These are phyloP conservation scores for Syzygium grande DNA, from an alignment of 345 rosid species.

Conservation along the genomic window DNA sequence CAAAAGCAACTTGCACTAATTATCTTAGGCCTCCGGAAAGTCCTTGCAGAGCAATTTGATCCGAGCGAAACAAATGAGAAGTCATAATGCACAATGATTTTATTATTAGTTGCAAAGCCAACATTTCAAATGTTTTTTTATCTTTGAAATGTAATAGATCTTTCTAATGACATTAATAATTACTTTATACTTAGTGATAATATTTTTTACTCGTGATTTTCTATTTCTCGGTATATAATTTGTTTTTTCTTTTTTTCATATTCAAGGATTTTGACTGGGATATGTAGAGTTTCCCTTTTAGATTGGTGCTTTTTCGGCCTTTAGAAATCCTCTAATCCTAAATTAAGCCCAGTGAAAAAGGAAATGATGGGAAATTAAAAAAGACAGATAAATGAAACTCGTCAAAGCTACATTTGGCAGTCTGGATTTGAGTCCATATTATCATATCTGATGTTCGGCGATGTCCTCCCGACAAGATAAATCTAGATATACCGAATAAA, in stretches of 20 bases:
- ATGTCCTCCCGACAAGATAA: background rate
- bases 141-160: background rate
- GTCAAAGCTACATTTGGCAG: background rate
- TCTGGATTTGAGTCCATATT: background rate
- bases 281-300: background rate
- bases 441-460: fast-evolving
- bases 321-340: background rate
- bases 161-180: background rate
- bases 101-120: background rate
- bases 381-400: background rate
- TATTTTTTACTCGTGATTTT: too few relatives aligned
- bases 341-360: background rate
- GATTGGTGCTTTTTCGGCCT: background rate
- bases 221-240: background rate
- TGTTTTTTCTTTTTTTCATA: background rate
- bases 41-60: background rate
- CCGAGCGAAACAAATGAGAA: background rate
- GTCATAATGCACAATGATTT: background rate
- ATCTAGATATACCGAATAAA: fast-evolving
- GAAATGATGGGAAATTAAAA: background rate
- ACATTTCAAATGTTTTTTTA: too few relatives aligned
- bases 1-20: too few relatives aligned
- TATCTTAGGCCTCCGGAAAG: background rate
- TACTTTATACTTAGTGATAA: background rate
- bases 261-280: background rate